Evolutionary conservation across 2,329 filamentous ascomycete species (phyloP), one percentile per base, ranked within the genome.

Genomic region (Ophiostoma sp.): DNA sequence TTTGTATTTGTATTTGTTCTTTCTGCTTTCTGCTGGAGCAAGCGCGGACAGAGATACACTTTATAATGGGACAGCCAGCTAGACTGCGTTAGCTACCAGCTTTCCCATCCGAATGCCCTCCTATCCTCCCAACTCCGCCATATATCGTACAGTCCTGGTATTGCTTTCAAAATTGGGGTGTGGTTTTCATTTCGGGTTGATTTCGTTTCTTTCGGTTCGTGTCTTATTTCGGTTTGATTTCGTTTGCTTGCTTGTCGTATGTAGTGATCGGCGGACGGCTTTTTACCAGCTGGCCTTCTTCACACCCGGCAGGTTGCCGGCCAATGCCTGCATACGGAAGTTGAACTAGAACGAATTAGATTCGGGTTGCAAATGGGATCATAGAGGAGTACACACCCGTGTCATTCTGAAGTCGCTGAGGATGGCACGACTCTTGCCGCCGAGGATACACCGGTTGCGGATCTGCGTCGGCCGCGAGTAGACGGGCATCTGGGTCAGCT

Each of bases 401-500:
- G 89, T 88, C 84, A 99, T 85, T 79, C 93, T 92, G 76, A 99
- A 99, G 76, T 95, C 94, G 69, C 92, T 87, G 73, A 98, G 84
- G n/a, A 99, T 84, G 89, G 93, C 92, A 73, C 92, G 85, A 18
- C 89, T 89, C 78, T 92, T 93, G n/a, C 95, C 95, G 73, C 93
- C 93, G 77, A 94, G 85, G 67, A 96, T 89, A 81, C 95, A 99
- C 73, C 95, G 84, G 80, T 97, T 98, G 78, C 90, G 89, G 78
- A 99, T 93, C 83, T 97, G 93, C 65, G 94, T 97, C 69, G 92
- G 87, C 70, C 93, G 86, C 47, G 95, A 98, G 80, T 98, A 98
- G 82, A 87, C 88, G 82, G 97, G 93, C 94, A 98, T 97, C 80
- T 96, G 90, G 3, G 90, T 87, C 73, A 99, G 84, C 80, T 98